These are phyloP conservation scores for Phytophthora europaea DNA, from an alignment of 352 stramenopile genomes.

Conservation along the genomic window DNA sequence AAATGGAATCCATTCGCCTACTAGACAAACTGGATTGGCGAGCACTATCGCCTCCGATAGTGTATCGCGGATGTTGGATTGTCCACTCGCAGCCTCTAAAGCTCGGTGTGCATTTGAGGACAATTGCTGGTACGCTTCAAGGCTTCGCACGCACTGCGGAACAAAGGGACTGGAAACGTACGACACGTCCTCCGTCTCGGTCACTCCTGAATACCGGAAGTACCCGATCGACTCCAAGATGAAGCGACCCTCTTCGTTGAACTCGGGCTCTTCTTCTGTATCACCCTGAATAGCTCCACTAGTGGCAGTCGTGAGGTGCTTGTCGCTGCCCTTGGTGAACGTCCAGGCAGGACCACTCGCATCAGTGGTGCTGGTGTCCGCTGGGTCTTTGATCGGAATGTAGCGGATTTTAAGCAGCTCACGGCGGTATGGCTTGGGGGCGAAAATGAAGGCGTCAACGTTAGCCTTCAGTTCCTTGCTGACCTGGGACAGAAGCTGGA, in stretches of 20 bases:
- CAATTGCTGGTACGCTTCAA: slow-evolving; percentile 69
- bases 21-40: slow-evolving; percentile 94
- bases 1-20: slow-evolving; percentile 98
- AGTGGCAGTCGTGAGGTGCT: slow-evolving; percentile 38
- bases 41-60: slow-evolving; percentile 95
- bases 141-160: slow-evolving; percentile 93
- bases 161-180: slow-evolving; percentile 97
- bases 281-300: slow-evolving; percentile 14
- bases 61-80: slow-evolving; percentile 92
- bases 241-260: slow-evolving; percentile 40
- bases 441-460: slow-evolving; percentile 70
- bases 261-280: slow-evolving; percentile 36
- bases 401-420: slow-evolving; percentile 70
- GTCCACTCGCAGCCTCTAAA: slow-evolving; percentile 83
- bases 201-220: slow-evolving; percentile 93
- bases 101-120: slow-evolving; percentile 95
- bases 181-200: slow-evolving; percentile 96
- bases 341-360: slow-evolving; percentile 43
- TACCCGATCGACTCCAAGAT: slow-evolving; percentile 93
- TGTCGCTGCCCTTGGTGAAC: slow-evolving; percentile 46
- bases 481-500: slow-evolving; percentile 57
- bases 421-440: slow-evolving; percentile 62
- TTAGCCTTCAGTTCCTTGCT: slow-evolving; percentile 55
- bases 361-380: slow-evolving; percentile 24
- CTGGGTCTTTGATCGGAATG: slow-evolving; percentile 63